Conservation (phyloP, 192 early-diverging fungal species). For the Phlyctochytrium bullatum region DNA sequence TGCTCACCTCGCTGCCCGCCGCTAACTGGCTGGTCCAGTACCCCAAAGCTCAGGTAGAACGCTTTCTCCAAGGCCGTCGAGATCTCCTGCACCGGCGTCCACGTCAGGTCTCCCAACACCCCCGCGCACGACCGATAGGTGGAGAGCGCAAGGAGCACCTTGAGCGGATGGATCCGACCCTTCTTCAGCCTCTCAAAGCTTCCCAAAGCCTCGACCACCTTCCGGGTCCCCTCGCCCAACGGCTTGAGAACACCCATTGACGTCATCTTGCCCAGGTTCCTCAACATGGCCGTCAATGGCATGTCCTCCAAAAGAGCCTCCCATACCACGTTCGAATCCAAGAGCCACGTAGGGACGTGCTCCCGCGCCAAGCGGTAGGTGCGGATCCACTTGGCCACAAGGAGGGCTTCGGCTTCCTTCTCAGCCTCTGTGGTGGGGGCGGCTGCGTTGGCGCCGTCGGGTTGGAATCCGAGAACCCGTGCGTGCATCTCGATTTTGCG, state of each 20-base stretch:
- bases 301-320: not conserved
- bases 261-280: constrained; percentile 26
- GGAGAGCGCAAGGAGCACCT: constrained; percentile 18
- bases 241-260: constrained; percentile 11
- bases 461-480: not conserved
- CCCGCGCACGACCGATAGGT: constrained; percentile 17
- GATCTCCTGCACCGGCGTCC: constrained; percentile 11
- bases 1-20: too few relatives aligned
- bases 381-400: not conserved
- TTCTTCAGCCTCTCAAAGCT: constrained; percentile 13
- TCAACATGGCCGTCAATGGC: constrained; percentile 20
- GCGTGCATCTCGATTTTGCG: not conserved
- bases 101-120: constrained; percentile 15
- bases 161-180: constrained; percentile 26
- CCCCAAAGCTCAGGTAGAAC: constrained; percentile 21
- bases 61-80: constrained; percentile 18
- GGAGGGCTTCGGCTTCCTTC: not conserved
- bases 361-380: not conserved
- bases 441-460: not conserved
- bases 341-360: not conserved
- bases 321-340: not conserved
- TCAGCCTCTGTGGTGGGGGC: too few relatives aligned
- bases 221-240: not conserved
- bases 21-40: constrained; percentile 12
- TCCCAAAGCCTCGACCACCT: not conserved